Evolutionary conservation across 345 rosid species (phyloP), one percentile per base, ranked within the genome.

Genomic region (Lepidium sativum): DNA sequence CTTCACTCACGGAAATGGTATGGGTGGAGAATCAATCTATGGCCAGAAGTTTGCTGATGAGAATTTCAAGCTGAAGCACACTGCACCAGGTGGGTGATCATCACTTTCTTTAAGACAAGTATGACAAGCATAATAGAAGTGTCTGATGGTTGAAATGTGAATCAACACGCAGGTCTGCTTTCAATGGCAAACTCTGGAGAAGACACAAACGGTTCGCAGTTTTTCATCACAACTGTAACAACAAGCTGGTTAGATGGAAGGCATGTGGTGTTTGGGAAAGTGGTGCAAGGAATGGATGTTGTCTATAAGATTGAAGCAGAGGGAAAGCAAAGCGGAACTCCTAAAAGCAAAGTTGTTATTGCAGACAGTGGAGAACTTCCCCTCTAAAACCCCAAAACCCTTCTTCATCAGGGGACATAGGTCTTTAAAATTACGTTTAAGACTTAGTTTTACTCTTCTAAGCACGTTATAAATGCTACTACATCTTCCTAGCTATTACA

Each of bases 191-290:
- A 94, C 64, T 91, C 99, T 59, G 99, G 99, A 64, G 65, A 52
- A 6, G 89, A 91, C 83, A 88, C 97, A 16, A 91, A 94, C 4
- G 99, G 97, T 39, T 94, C 99, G 1, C 99, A 92, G 63, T 92
- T 92, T 78, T 92, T 92, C 80, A 84, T 89, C 47, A 92, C 97
- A 3, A 89, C 97, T 0, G 97, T 89, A 78, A 87, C 86, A 57
- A 89, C 97, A 54, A 87, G 80, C 83, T 89, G 98, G 99, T 81
- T 95, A 84, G 97, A 95, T 67, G 97, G 99, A 38, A 86, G 56
- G 63, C 95, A 95, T 48, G 99, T 95, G 10, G 97, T 95, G 53
- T 91, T 95, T 37, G 99, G 99, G 9, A 85, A 95, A 80, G 99
- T 91, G 60, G n/a, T 91, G 11, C 86, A 92, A 3, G 99, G 99